A percentile compares a stretch with the other conserved stretches of the same genome.
Conservation (phyloP, 2,329 filamentous ascomycete species). For the Ascochyta koolunga region DNA sequence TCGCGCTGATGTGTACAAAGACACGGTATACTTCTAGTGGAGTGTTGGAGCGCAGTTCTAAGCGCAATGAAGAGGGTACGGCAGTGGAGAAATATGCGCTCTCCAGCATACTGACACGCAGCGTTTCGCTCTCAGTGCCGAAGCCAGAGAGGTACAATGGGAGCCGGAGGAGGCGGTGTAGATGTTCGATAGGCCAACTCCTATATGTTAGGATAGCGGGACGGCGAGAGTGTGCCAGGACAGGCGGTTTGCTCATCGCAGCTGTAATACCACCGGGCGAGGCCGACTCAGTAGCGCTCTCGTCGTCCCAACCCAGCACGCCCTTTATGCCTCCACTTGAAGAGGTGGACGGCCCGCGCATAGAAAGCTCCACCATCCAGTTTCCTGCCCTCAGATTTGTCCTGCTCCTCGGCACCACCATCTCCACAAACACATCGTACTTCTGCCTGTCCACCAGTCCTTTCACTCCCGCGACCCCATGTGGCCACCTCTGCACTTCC, state of each 20-base stretch:
- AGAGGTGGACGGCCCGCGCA: constrained; percentile 56
- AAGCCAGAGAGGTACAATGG: constrained; percentile 73
- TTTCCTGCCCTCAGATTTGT: constrained; percentile 80
- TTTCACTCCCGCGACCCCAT: constrained; percentile 57
- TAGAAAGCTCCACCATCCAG: constrained; percentile 87
- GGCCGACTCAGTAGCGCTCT: constrained; percentile 19
- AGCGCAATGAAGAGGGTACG: constrained; percentile 59
- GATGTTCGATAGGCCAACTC: constrained; percentile 53
- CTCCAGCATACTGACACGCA: constrained; percentile 77
- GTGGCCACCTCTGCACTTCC: constrained; percentile 48
- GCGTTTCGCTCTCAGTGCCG: constrained; percentile 65
- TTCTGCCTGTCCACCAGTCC: constrained; percentile 67
- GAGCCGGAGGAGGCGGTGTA: constrained; percentile 52
- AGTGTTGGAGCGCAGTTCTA: constrained; percentile 73
- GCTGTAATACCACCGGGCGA: neutral
- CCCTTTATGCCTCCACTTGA: constrained; percentile 16
- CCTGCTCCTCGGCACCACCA: constrained; percentile 79
- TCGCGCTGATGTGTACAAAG: constrained; percentile 72
- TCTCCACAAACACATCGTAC: constrained; percentile 80
- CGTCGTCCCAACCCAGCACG: constrained; percentile 40
- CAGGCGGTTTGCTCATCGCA: constrained; percentile 23
- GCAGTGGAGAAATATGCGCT: constrained; percentile 67
- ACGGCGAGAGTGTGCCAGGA: constrained; percentile 64
- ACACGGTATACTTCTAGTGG: constrained; percentile 78
- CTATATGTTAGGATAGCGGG: constrained; percentile 81